Conservation (phyloP, 2,329 filamentous ascomycete species). For the Hymenoscyphus albidus region DNA sequence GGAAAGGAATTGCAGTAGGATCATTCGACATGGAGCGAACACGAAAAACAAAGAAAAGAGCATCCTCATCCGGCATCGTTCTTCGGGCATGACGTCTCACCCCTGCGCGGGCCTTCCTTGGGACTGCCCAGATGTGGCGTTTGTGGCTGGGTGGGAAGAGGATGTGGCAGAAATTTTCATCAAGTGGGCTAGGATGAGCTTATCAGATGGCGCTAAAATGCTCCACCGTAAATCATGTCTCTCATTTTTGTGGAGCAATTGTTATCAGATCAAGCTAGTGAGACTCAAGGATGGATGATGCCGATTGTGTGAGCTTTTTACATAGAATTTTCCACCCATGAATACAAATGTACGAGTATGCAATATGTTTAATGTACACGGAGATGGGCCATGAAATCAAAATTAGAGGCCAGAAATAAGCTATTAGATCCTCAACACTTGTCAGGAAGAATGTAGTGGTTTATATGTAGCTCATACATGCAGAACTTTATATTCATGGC, state of each 20-base stretch:
- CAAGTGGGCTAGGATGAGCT: background rate
- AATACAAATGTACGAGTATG: too few relatives aligned
- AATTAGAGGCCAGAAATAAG: too few relatives aligned
- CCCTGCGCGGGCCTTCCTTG: background rate
- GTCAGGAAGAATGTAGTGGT: too few relatives aligned
- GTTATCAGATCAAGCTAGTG: slow-evolving; percentile 7
- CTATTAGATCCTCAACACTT: too few relatives aligned
- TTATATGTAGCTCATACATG: too few relatives aligned
- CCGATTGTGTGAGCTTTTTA: background rate
- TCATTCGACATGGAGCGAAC: background rate
- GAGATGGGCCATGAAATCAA: too few relatives aligned
- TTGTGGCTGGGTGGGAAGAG: background rate
- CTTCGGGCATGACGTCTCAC: background rate
- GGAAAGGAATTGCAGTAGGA: background rate
- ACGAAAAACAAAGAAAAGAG: background rate
- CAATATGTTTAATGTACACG: too few relatives aligned
- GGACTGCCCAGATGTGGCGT: background rate
- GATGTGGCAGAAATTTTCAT: background rate
- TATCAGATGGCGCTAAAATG: slow-evolving; percentile 10
- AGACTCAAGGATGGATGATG: background rate
- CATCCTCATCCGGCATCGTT: background rate
- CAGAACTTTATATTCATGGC: background rate
- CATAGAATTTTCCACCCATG: background rate
- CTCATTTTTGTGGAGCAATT: background rate
- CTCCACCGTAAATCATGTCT: background rate